These are phyloP conservation scores for Suillus spraguei DNA, from an alignment of 768 basidiomycete species.

Conservation along the genomic window DNA sequence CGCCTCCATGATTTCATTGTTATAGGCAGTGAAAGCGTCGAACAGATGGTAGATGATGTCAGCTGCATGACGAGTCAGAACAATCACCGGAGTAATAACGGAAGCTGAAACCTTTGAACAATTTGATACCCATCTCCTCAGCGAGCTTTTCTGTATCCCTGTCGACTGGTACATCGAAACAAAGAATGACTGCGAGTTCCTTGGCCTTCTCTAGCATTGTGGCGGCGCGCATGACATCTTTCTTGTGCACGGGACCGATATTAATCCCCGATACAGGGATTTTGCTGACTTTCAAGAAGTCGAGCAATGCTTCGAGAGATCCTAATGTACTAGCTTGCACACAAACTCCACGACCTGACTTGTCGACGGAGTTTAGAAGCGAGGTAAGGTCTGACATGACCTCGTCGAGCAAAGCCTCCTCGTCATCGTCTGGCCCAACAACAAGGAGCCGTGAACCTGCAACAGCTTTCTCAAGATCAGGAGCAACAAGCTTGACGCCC, in stretches of 20 bases:
- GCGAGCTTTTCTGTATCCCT: slow-evolving; percentile 91
- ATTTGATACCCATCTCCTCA: slow-evolving; percentile 89
- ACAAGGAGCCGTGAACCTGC: slow-evolving; percentile 95
- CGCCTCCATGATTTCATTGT: slow-evolving; percentile 89
- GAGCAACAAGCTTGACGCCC: slow-evolving; percentile 93
- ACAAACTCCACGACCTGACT: slow-evolving; percentile 94
- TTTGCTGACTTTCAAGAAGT: slow-evolving; percentile 93
- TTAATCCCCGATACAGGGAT: slow-evolving; percentile 98
- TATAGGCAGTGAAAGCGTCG: slow-evolving; percentile 94
- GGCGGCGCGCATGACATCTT: slow-evolving; percentile 88
- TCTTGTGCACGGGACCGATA: slow-evolving; percentile 96
- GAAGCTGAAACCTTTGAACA: slow-evolving; percentile 84
- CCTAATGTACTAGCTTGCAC: slow-evolving; percentile 98
- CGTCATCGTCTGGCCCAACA: slow-evolving; percentile 93
- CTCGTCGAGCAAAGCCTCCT: slow-evolving; percentile 92
- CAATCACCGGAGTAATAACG: background rate
- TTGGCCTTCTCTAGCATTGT: slow-evolving; percentile 97
- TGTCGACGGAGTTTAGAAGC: slow-evolving; percentile 88
- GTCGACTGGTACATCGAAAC: slow-evolving; percentile 95
- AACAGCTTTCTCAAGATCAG: slow-evolving; percentile 97
- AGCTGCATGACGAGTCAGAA: slow-evolving; percentile 50
- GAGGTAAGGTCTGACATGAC: slow-evolving; percentile 95
- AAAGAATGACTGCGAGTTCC: slow-evolving; percentile 92
- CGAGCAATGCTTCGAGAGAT: slow-evolving; percentile 93
- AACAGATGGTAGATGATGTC: slow-evolving; percentile 99